These are phyloP conservation scores for Trichoderma sp. DNA, from an alignment of 2,329 filamentous ascomycete species.

Conservation along the genomic window DNA sequence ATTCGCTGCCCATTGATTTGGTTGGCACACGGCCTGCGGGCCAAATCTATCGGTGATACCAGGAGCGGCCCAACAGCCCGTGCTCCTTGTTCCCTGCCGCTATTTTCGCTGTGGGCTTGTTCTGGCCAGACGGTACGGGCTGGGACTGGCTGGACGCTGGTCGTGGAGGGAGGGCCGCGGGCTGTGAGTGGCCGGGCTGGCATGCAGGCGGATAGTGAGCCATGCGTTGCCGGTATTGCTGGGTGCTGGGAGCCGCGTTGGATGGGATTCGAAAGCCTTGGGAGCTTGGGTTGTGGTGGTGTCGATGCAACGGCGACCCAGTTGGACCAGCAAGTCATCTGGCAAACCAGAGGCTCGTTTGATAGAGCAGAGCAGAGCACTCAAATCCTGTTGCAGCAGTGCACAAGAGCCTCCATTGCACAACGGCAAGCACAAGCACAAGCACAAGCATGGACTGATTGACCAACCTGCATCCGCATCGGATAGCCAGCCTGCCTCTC, in stretches of 20 bases:
- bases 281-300: background rate
- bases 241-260: background rate
- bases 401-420: background rate
- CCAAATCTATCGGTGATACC: constrained; percentile 15
- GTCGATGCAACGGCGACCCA: background rate
- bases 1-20: background rate
- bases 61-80: constrained; percentile 1
- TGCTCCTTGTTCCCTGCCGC: background rate
- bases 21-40: constrained; percentile 4
- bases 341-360: background rate
- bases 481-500: background rate
- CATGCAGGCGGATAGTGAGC: background rate
- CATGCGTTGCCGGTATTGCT: background rate
- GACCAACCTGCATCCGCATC: background rate
- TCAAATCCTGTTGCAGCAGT: too few relatives aligned
- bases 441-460: background rate
- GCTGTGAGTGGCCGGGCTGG: background rate
- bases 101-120: background rate
- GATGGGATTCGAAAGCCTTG: background rate
- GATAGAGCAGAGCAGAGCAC: too few relatives aligned
- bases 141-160: constrained; percentile 8
- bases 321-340: background rate
- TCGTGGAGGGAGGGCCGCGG: background rate
- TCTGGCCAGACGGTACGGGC: background rate
- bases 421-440: background rate